A percentile compares a stretch with the other conserved stretches of the same genome.
phyloP scores from a whole-genome alignment of 257 asterid genomes.

The Schizonepeta tenuifolia region DNA sequence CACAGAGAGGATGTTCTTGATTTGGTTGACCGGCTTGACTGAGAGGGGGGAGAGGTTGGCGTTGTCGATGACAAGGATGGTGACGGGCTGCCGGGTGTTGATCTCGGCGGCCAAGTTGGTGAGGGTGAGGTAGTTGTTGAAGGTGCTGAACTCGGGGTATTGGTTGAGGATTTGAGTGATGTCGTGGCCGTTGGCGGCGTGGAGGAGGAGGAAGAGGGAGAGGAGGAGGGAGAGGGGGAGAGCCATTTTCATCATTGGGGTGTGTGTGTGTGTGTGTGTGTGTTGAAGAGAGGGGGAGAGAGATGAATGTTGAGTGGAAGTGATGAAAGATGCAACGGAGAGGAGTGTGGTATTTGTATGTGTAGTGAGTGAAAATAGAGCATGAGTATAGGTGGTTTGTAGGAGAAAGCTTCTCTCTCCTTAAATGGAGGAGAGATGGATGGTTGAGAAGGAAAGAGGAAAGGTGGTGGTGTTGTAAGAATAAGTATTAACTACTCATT shows the following conservation, averaged over 20 bases:
- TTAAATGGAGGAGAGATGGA: constrained; percentile 37
- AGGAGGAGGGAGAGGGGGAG: constrained; percentile 38
- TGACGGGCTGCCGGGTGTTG: constrained; percentile 54
- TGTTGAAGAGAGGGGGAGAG: background rate
- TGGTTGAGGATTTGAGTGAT: constrained; percentile 53
- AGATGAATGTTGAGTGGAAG: background rate
- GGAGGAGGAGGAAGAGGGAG: constrained; percentile 35
- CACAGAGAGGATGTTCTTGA: constrained; percentile 44
- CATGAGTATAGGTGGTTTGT: constrained; percentile 31
- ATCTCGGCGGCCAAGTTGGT: constrained; percentile 48
- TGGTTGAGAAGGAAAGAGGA: constrained; percentile 32
- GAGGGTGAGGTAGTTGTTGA: constrained; percentile 60
- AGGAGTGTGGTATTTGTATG: constrained; percentile 4
- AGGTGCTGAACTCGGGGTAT: constrained; percentile 50
- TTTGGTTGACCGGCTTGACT: constrained; percentile 25
- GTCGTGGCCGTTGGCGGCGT: constrained; percentile 46
- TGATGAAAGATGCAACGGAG: background rate
- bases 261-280: background rate
- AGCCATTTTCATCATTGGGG: constrained; percentile 34
- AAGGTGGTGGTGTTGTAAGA: constrained; percentile 21
- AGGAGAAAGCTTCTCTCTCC: constrained; percentile 35
- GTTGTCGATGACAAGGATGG: constrained; percentile 60
- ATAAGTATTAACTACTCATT: background rate
- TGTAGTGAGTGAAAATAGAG: constrained; percentile 9
- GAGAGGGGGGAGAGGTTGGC: constrained; percentile 42